Base-by-base conservation (phyloP, 305 asterid genomes). In the Solanum aculeatissimum region DNA sequence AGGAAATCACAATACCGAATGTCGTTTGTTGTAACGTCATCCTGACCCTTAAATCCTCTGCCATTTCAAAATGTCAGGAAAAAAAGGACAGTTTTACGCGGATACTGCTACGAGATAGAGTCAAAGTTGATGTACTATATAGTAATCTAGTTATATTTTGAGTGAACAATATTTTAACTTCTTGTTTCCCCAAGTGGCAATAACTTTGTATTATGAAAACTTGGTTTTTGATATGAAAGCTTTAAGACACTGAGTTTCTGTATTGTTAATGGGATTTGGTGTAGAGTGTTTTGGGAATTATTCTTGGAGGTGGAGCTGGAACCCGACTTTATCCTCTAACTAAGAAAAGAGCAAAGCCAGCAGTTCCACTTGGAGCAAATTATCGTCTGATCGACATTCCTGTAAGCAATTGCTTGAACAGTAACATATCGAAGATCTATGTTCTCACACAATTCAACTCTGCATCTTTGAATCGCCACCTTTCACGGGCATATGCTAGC, bases 281-380 rank as follows among this genome's bases (percentile, higher is more conserved):
- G 81, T 91, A 96, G 98, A 96, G 98, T 92, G 99, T 96, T 54
- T 89, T 94, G 87, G 99, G 98, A 79, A 92, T 96, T 82, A 95
- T 96, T 89, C 95, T 94, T 27, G 99, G 99, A 84, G 99, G 99
- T 84, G 99, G 99, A 85, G 99, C 99, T 84, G 99, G 99, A 40
- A 94, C 98, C 57, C 89, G 98, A 63, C 98, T 96, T 78, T 96
- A 94, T 82, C 99, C 98, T 85, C 91, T 96, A 40, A 96, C 99
- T 62, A 96, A 94, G 91, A 96, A 94, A 90, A 89, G 98, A 86
- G 99, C 98, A 25, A 96, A 94, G 86, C 99, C 99, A 65, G 99
- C 98, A 21, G 99, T 96, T 85, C 98, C 99, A 78, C 92, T 96
- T 27, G 99, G 99, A 85, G 99, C 98, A 86, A 94, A 95, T 85